A percentile compares a stretch with the other conserved stretches of the same genome.
Conservation (phyloP, 805 yeast genomes). For the Teunomyces tritomae region DNA sequence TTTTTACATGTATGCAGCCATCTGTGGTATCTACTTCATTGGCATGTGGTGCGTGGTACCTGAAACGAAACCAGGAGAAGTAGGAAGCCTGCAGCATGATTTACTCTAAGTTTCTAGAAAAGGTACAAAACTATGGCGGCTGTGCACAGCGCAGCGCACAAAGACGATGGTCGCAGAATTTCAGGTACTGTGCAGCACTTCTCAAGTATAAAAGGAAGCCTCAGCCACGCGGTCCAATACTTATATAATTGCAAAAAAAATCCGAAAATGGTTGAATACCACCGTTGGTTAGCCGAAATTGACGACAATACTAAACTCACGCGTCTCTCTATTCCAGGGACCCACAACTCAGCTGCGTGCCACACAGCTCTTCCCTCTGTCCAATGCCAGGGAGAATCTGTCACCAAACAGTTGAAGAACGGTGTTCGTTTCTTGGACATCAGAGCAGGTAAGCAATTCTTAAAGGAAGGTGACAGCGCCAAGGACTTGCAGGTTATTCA, state of each 20-base stretch:
- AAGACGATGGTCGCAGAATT: background rate
- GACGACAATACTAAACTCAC: slow-evolving; percentile 51
- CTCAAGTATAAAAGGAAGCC: background rate
- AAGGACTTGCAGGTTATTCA: slow-evolving; percentile 66
- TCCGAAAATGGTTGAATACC: slow-evolving; percentile 36
- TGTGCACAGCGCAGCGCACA: background rate
- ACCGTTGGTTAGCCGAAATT: slow-evolving; percentile 54
- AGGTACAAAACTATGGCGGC: background rate
- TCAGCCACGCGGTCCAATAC: background rate
- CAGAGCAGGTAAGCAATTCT: slow-evolving; percentile 57
- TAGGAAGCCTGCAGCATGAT: slow-evolving; percentile 2
- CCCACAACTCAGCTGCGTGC: slow-evolving; percentile 79
- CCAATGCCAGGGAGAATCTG: slow-evolving; percentile 65
- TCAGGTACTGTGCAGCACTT: background rate
- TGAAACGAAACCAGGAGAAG: slow-evolving; percentile 28
- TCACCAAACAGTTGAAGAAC: slow-evolving; percentile 60
- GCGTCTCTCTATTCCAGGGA: slow-evolving; percentile 70
- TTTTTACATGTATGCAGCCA: slow-evolving; percentile 25
- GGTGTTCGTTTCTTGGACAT: slow-evolving; percentile 78
- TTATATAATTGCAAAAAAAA: background rate
- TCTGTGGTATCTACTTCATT: slow-evolving; percentile 17
- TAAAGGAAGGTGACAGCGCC: slow-evolving; percentile 47
- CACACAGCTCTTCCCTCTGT: slow-evolving; percentile 72
- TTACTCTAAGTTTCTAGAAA: slow-evolving; percentile 1
- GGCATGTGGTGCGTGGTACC: slow-evolving; percentile 25